phyloP scores from a whole-genome alignment of 768 basidiomycete genomes.

The Auricularia sp. region DNA sequence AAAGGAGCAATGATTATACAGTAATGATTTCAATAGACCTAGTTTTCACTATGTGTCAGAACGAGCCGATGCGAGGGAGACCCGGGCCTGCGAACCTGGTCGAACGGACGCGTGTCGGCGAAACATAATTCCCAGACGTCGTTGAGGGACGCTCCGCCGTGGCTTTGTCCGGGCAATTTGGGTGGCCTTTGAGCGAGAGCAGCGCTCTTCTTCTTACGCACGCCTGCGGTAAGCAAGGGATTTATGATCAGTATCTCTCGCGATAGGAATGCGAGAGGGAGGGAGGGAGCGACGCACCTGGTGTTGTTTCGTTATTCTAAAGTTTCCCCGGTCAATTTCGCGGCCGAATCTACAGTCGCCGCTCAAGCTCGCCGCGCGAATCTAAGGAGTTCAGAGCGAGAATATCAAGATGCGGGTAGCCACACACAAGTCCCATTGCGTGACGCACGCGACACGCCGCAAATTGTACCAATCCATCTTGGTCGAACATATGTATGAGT shows the following conservation, averaged over 20 bases:
- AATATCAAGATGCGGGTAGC: neutral
- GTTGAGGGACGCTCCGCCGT: conserved; percentile 82
- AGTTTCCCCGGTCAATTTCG: conserved; percentile 68
- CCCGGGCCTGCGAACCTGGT: conserved; percentile 51
- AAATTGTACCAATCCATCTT: conserved; percentile 87
- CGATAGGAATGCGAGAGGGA: no score
- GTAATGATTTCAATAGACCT: neutral
- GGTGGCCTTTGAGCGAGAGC: conserved; percentile 71
- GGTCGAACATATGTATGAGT: conserved; percentile 91
- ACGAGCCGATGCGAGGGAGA: neutral
- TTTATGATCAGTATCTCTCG: no score
- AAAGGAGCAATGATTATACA: neutral
- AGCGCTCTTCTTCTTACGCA: conserved; percentile 86
- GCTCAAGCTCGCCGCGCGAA: conserved; percentile 87
- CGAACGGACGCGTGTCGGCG: conserved; percentile 91
- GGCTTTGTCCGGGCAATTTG: conserved; percentile 62
- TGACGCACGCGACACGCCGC: conserved; percentile 89
- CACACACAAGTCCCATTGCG: no score
- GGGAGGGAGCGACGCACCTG: conserved; percentile 47
- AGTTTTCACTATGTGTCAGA: neutral
- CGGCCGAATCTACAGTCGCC: conserved; percentile 86
- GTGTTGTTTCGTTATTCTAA: conserved; percentile 85
- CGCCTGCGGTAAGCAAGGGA: conserved; percentile 30
- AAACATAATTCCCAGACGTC: conserved; percentile 97
- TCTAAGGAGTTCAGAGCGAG: conserved; percentile 41